Percentiles rank a stretch among this genome's conserved stretches.
Evolutionary conservation across 495 filamentous ascomycete species (phyloP).

Genomic region (Xylaria curta): DNA sequence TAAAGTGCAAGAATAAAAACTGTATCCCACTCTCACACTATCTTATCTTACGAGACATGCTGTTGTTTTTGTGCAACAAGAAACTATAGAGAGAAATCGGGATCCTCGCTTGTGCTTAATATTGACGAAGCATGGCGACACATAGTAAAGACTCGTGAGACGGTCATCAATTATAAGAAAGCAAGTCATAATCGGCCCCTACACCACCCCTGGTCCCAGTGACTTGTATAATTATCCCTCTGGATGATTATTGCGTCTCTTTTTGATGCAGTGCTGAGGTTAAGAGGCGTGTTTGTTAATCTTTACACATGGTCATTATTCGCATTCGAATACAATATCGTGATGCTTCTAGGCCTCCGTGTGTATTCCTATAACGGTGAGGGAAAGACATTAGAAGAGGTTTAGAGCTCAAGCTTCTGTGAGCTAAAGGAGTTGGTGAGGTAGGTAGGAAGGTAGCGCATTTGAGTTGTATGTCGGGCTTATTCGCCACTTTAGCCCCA

Average conservation of each 20-base stretch:
- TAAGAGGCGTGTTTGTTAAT: background rate
- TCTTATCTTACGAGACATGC: background rate
- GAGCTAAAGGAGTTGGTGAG: background rate
- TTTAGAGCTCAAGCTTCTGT: background rate
- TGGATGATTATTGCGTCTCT: background rate
- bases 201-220: background rate
- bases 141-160: background rate
- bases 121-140: background rate
- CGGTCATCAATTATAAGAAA: background rate
- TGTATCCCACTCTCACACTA: slow-evolving; percentile 7
- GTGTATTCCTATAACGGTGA: background rate
- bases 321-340: background rate
- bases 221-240: background rate
- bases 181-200: background rate
- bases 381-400: background rate
- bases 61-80: background rate
- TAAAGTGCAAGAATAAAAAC: slow-evolving; percentile 10
- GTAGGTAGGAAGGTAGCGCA: background rate
- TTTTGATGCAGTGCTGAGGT: background rate
- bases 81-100: background rate
- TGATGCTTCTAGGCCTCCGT: background rate
- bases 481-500: background rate
- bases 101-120: background rate
- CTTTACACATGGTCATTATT: background rate
- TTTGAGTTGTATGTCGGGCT: background rate